A percentile compares a stretch with the other conserved stretches of the same genome.
Evolutionary conservation across 2,329 filamentous ascomycete genomes (phyloP).

Genomic region (Sporothrix humicola): DNA sequence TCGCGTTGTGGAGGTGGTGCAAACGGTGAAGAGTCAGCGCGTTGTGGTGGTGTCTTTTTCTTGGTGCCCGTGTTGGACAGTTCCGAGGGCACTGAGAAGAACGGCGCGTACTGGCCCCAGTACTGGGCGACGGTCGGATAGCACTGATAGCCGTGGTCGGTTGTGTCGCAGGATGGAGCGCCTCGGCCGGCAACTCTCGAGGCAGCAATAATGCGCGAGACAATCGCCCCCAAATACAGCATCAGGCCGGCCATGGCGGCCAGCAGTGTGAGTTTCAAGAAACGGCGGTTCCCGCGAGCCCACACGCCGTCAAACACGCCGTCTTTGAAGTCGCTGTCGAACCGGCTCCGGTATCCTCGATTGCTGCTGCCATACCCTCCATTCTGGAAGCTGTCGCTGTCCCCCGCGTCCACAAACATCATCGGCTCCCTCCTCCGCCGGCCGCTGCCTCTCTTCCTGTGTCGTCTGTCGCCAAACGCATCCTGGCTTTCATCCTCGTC

Average conservation of each 20-base stretch:
- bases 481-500: constrained; percentile 18
- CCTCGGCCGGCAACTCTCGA: not conserved
- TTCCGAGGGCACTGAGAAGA: constrained; percentile 72
- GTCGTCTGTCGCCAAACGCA: constrained; percentile 1
- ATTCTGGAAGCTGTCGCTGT: not conserved
- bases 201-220: constrained; percentile 38
- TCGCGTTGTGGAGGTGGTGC: not conserved
- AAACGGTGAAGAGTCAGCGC: constrained; percentile 21
- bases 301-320: constrained; percentile 32
- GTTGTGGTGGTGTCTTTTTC: not conserved
- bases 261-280: constrained; percentile 40
- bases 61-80: not conserved
- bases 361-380: not conserved
- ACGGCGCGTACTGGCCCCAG: constrained; percentile 91
- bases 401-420: constrained; percentile 14
- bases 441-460: not conserved
- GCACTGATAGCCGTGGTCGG: constrained; percentile 67
- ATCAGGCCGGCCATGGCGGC: constrained; percentile 28
- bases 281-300: constrained; percentile 34
- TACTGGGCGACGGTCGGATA: constrained; percentile 64
- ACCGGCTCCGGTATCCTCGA: not conserved
- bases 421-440: constrained; percentile 21
- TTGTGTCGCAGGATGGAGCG: constrained; percentile 55
- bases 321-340: constrained; percentile 22
- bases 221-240: constrained; percentile 38